These are phyloP conservation scores for Tricladium varicosporioides DNA, from an alignment of 2,329 filamentous ascomycete species.

Conservation along the genomic window DNA sequence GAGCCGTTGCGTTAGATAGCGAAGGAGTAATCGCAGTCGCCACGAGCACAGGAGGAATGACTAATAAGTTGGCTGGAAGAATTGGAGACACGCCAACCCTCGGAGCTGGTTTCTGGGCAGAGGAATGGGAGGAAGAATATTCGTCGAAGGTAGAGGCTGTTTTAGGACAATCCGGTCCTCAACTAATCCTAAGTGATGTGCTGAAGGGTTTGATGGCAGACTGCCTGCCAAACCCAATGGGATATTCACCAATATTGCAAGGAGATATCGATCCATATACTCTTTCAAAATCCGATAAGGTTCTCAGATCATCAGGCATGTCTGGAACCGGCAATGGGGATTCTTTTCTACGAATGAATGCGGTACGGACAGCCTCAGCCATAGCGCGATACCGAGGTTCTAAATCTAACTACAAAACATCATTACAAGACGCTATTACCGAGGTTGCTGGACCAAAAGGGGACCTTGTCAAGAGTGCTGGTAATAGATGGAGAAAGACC, in stretches of 20 bases:
- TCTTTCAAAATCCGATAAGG: conserved; percentile 21
- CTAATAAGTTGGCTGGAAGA: conserved; percentile 82
- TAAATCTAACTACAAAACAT: conserved; percentile 20
- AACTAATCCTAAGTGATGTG: conserved; percentile 41
- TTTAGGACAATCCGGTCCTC: conserved; percentile 29
- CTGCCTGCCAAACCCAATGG: conserved; percentile 53
- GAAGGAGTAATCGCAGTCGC: conserved; percentile 70
- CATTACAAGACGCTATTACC: conserved; percentile 57
- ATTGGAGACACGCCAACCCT: conserved; percentile 84
- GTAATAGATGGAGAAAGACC: conserved; percentile 66
- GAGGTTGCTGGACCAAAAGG: conserved; percentile 69
- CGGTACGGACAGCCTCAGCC: conserved; percentile 69
- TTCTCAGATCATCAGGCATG: conserved; percentile 47
- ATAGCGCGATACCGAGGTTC: conserved; percentile 61
- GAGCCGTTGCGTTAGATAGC: conserved; percentile 77
- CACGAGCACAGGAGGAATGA: conserved; percentile 73
- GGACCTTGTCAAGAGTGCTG: conserved; percentile 72
- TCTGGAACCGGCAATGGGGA: conserved; percentile 89
- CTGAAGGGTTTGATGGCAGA: conserved; percentile 53
- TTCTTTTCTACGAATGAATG: conserved; percentile 73
- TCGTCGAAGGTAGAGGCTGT: conserved; percentile 27
- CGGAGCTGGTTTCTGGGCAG: conserved; percentile 87
- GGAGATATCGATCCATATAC: conserved; percentile 34
- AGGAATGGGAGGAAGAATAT: conserved; percentile 66
- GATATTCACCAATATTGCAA: conserved; percentile 25